phyloP scores from a whole-genome alignment of 1,284 basidiomycete species.

The Xerocomus nothofagi region DNA sequence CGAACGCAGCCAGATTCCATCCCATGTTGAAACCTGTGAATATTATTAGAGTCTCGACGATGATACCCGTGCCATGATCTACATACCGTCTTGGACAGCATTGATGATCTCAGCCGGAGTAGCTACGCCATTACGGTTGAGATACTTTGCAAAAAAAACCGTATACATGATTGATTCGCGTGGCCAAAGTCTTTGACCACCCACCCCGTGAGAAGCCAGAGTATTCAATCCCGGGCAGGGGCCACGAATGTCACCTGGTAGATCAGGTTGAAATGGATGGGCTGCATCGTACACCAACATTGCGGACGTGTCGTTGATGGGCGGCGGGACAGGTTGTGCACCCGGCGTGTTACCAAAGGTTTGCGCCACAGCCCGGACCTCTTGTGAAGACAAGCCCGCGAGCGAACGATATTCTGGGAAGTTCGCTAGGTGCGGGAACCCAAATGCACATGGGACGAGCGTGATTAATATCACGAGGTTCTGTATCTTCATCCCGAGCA shows the following conservation, averaged over 20 bases:
- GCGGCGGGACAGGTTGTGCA: conserved; percentile 25
- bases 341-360: conserved; percentile 23
- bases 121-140: conserved; percentile 23
- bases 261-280: conserved; percentile 21
- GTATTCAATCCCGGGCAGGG: conserved; percentile 51
- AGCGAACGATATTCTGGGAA: conserved; percentile 27
- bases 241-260: conserved; percentile 37
- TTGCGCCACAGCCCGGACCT: conserved; percentile 12
- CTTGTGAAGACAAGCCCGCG: conserved; percentile 17
- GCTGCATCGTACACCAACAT: conserved; percentile 26
- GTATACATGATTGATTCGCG: neutral
- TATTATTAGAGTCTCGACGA: neutral
- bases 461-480: conserved; percentile 1
- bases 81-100: conserved; percentile 25
- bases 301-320: conserved; percentile 28
- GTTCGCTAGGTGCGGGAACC: conserved; percentile 15
- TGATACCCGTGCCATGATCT: neutral
- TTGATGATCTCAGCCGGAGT: conserved; percentile 29
- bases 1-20: conserved; percentile 22
- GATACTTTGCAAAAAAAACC: conserved; percentile 15
- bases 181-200: neutral
- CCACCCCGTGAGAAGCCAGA: conserved; percentile 45
- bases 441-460: conserved; percentile 13
- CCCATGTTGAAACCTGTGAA: conserved; percentile 30
- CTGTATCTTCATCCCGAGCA: conserved; percentile 14